phyloP scores from a whole-genome alignment of 805 yeast genomes.

The Candida multigemmis region DNA sequence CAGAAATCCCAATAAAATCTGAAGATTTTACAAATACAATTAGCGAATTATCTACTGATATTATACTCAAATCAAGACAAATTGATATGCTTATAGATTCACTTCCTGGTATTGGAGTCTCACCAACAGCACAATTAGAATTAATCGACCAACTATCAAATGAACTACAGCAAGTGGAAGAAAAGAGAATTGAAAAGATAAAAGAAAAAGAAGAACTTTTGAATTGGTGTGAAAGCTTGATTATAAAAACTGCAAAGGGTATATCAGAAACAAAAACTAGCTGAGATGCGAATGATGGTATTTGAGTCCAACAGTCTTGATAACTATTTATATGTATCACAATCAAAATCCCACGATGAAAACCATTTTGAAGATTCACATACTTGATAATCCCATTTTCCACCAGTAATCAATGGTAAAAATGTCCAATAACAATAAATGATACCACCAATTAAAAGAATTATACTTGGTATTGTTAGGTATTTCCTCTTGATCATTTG shows the following conservation, averaged over 20 bases:
- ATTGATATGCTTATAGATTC: conserved; percentile 79
- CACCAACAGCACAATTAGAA: conserved; percentile 62
- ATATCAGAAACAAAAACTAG: conserved; percentile 33
- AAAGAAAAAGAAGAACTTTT: conserved; percentile 56
- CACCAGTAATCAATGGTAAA: conserved; percentile 39
- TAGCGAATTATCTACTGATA: conserved; percentile 75
- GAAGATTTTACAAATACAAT: conserved; percentile 30
- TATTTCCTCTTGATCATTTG: conserved; percentile 16
- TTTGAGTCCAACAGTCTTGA: conserved; percentile 5
- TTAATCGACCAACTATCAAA: conserved; percentile 53
- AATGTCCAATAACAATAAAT: conserved; percentile 16
- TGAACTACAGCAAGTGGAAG: conserved; percentile 55
- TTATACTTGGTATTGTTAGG: conserved; percentile 16
- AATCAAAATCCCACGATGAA: conserved; percentile 35
- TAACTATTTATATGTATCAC: conserved; percentile 14
- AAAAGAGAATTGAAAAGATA: conserved; percentile 46
- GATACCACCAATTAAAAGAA: conserved; percentile 8
- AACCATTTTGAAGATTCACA: conserved; percentile 30
- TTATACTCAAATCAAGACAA: conserved; percentile 79
- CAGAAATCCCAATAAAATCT: conserved; percentile 3
- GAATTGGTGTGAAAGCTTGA: conserved; percentile 56
- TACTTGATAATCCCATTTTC: conserved; percentile 30
- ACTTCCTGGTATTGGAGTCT: conserved; percentile 86
- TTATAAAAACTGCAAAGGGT: conserved; percentile 49
- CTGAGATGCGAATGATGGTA: too few species aligned